Evolutionary conservation across 2,329 filamentous ascomycete species (phyloP).

Genomic region (Aspergillus hortae): DNA sequence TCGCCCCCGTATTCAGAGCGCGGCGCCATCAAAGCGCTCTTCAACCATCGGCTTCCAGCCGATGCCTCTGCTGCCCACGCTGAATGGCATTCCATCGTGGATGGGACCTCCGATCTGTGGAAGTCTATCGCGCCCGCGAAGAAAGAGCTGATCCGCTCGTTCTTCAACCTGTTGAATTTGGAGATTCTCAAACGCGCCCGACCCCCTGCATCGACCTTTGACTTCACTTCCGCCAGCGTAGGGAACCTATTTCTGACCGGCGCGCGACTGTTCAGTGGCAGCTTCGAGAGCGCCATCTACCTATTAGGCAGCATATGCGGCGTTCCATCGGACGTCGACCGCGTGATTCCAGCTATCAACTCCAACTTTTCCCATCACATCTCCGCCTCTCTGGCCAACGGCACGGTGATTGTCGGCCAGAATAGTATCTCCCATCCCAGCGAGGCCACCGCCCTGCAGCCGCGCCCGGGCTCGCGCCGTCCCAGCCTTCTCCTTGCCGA

Average conservation of each 20-base stretch:
- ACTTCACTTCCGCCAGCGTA: conserved; percentile 71
- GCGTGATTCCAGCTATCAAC: conserved; percentile 86
- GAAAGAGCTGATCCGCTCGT: conserved; percentile 71
- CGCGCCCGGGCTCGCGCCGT: conserved; percentile 25
- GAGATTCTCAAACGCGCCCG: conserved; percentile 75
- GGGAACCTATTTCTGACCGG: conserved; percentile 81
- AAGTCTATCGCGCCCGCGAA: conserved; percentile 64
- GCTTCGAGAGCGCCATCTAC: conserved; percentile 89
- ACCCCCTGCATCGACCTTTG: conserved; percentile 66
- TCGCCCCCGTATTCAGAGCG: conserved; percentile 58
- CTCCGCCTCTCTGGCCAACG: conserved; percentile 73
- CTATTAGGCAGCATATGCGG: conserved; percentile 80
- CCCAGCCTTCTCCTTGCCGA: conserved; percentile 36
- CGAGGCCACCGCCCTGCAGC: conserved; percentile 54
- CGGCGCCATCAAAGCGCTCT: conserved; percentile 72
- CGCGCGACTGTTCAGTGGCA: conserved; percentile 84
- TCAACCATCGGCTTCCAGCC: conserved; percentile 78
- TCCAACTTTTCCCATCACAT: conserved; percentile 96
- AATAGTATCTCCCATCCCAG: conserved; percentile 88
- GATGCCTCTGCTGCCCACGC: conserved; percentile 59
- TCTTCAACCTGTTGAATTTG: conserved; percentile 71
- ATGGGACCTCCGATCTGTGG: conserved; percentile 78
- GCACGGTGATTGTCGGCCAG: conserved; percentile 78
- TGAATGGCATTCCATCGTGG: conserved; percentile 88
- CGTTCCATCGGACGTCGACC: conserved; percentile 67